These are phyloP conservation scores for Mastigamoeba balamuthi DNA, from an alignment of 78 protist species.

Conservation along the genomic window DNA sequence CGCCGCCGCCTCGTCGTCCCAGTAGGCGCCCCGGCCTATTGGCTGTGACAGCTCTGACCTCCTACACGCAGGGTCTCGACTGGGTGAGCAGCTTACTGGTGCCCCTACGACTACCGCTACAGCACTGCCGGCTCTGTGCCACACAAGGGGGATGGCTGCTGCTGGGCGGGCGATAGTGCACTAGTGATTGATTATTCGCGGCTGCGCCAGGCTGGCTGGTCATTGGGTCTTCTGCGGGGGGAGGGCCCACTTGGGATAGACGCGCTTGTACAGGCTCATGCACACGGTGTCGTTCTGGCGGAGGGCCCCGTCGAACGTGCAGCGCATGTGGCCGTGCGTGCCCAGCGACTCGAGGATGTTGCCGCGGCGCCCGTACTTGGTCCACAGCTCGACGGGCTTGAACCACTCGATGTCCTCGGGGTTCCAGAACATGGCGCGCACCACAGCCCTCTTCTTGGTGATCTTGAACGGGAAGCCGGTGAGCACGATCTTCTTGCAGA, in stretches of 20 bases:
- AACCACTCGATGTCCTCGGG: constrained; percentile 93
- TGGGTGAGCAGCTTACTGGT: no score
- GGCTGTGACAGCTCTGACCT: no score
- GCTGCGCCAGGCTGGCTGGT: no score
- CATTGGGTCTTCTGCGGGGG: no score
- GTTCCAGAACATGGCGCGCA: constrained; percentile 91
- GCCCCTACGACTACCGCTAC: no score
- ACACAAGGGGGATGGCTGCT: no score
- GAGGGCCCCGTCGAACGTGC: constrained; percentile 72
- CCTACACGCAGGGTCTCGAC: no score
- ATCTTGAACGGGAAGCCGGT: constrained; percentile 84
- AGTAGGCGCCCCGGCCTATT: no score
- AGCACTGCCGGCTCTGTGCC: no score
- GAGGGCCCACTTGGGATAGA: constrained; percentile 91
- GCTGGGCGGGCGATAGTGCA: no score
- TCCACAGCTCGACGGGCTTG: constrained; percentile 91
- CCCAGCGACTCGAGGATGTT: constrained; percentile 77
- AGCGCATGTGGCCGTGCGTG: constrained; percentile 56
- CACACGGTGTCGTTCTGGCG: constrained; percentile 83
- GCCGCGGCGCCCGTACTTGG: constrained; percentile 90
- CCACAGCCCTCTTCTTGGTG: constrained; percentile 55
- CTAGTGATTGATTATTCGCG: no score
- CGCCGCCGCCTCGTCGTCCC: no score
- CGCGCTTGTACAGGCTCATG: constrained; percentile 94
- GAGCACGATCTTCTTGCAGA: constrained; percentile 79